Conservation (phyloP, 345 rosid genomes). For the Eucalyptus leucophloia region DNA sequence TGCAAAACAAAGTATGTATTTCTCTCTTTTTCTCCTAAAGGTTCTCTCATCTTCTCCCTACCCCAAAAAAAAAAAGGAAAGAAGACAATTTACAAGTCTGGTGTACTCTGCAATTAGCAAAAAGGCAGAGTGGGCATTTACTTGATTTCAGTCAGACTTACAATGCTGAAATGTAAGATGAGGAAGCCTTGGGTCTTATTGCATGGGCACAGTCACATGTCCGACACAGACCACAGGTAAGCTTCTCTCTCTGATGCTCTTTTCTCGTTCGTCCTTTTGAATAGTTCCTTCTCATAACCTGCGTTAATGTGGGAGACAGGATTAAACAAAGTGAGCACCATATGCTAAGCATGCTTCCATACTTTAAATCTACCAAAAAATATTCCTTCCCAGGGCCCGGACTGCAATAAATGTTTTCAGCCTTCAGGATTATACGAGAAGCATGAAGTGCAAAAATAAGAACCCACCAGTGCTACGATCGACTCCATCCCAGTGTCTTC, state of each 20-base stretch:
- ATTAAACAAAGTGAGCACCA: not conserved
- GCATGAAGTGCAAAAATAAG: not conserved
- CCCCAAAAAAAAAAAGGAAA: not conserved
- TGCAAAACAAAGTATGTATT: not conserved
- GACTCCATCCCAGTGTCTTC: conserved; percentile 98
- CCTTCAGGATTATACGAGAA: not conserved
- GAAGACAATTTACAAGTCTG: not conserved
- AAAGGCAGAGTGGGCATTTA: not conserved
- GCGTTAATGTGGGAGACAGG: not conserved
- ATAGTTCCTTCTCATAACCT: conserved; percentile 74
- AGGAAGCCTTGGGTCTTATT: not conserved
- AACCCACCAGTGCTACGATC: conserved; percentile 80
- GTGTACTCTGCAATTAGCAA: not conserved
- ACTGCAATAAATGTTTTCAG: not conserved
- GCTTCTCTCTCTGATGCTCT: conserved; percentile 85
- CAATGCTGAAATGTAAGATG: not conserved
- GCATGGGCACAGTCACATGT: conserved; percentile 37
- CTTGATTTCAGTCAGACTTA: not conserved
- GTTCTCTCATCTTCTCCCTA: not conserved
- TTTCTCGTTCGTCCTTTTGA: conserved; percentile 56
- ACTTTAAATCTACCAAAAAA: not conserved
- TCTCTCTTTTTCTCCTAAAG: not conserved
- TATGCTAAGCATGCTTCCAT: not conserved
- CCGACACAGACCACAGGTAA: conserved; percentile 88
- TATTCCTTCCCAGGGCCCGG: not conserved